These are phyloP conservation scores for Annulohypoxylon bovei DNA, from an alignment of 495 filamentous ascomycete species.

Conservation along the genomic window DNA sequence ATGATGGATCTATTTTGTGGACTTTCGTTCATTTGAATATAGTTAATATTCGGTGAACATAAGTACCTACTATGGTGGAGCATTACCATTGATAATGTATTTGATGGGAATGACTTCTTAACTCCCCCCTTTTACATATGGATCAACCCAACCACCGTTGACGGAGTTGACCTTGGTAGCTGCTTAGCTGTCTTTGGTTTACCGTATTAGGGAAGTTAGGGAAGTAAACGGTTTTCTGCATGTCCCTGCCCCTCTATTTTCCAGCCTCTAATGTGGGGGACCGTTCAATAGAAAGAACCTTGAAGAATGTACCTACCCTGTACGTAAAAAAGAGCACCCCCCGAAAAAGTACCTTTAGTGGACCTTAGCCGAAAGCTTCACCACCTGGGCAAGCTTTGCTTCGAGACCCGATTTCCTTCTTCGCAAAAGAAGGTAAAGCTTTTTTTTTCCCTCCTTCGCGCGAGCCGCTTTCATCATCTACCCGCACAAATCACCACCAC, in stretches of 20 bases:
- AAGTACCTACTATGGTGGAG: background rate
- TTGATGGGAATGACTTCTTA: background rate
- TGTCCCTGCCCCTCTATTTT: constrained; percentile 26
- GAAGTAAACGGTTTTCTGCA: constrained; percentile 8
- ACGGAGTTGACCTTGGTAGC: background rate
- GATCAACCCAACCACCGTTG: background rate
- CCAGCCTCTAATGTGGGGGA: constrained; percentile 21
- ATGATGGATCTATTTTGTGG: background rate
- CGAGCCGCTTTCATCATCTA: constrained; percentile 50
- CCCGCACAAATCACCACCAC: constrained; percentile 38
- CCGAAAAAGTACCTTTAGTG: constrained; percentile 38
- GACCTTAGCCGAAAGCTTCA: constrained; percentile 47
- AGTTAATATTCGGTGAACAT: background rate
- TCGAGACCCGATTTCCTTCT: constrained; percentile 27
- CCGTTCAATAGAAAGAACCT: background rate
- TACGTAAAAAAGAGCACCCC: background rate
- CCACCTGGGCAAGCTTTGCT: constrained; percentile 26
- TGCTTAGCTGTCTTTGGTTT: background rate
- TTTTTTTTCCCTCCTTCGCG: constrained; percentile 30
- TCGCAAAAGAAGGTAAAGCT: constrained; percentile 28
- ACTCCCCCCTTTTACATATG: background rate
- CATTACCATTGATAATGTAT: background rate
- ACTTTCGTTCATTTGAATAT: background rate
- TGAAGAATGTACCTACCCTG: background rate
- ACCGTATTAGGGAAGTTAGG: constrained; percentile 14